Evolutionary conservation across 306 rosid species (phyloP).

Genomic region (Trifolium subterraneum): DNA sequence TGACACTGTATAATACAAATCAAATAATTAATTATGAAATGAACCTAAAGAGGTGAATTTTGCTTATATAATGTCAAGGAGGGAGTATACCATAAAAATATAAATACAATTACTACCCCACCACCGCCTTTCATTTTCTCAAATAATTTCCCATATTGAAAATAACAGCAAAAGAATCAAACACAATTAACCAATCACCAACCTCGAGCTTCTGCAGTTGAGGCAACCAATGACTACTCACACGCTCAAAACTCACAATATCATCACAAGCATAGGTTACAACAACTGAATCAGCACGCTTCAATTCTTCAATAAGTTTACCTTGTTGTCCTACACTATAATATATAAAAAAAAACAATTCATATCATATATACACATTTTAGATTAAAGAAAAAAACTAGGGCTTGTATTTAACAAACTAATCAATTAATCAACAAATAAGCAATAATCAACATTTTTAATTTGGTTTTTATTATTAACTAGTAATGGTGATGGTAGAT

Average conservation of each 20-base stretch:
- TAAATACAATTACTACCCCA: too few relatives aligned
- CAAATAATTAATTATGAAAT: too few relatives aligned
- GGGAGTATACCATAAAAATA: not conserved
- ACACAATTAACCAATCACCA: slow-evolving; percentile 2
- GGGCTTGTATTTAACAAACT: slow-evolving; percentile 15
- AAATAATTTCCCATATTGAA: not conserved
- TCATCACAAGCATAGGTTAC: slow-evolving; percentile 78
- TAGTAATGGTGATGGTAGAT: not conserved
- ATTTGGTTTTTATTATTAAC: not conserved
- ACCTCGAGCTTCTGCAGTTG: slow-evolving; percentile 66
- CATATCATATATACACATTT: not conserved
- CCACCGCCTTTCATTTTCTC: not conserved
- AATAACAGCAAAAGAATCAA: slow-evolving; percentile 30
- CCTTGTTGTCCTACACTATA: slow-evolving; percentile 37
- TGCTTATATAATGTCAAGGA: too few relatives aligned
- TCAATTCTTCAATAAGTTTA: slow-evolving; percentile 35
- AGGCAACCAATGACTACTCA: slow-evolving; percentile 65
- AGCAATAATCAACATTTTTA: not conserved
- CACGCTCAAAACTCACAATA: slow-evolving; percentile 55
- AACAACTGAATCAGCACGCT: slow-evolving; percentile 47
- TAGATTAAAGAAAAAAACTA: slow-evolving; percentile 20
- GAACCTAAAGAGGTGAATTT: too few relatives aligned
- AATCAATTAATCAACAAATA: not conserved
- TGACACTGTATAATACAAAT: too few relatives aligned
- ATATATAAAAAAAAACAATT: slow-evolving; percentile 4